Evolutionary conservation across 495 filamentous ascomycete genomes (phyloP).

Genomic region (Aspergillus wentii): DNA sequence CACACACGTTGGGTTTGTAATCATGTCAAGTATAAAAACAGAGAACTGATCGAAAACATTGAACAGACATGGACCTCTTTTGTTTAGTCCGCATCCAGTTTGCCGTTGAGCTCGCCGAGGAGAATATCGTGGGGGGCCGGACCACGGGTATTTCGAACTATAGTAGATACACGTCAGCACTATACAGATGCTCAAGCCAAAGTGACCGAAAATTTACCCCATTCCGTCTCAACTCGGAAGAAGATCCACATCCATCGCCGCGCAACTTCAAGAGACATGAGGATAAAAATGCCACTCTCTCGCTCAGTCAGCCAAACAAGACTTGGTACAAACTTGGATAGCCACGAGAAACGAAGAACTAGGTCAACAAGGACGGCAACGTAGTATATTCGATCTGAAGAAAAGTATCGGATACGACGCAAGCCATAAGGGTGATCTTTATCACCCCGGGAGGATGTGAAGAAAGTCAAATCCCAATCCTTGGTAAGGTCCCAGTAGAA

Average conservation of each 20-base stretch:
- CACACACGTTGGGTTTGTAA: conserved; percentile 12
- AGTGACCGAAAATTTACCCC: conserved; percentile 47
- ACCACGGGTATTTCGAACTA: conserved; percentile 53
- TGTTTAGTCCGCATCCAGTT: conserved; percentile 46
- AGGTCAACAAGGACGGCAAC: conserved; percentile 73
- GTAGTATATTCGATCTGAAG: conserved; percentile 71
- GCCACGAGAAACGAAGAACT: conserved; percentile 82
- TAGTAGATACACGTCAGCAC: conserved; percentile 19
- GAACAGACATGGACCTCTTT: not conserved
- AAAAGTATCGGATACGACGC: conserved; percentile 66
- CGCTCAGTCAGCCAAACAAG: conserved; percentile 77
- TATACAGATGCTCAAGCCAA: conserved; percentile 2
- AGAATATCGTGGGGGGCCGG: conserved; percentile 50
- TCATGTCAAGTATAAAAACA: conserved; percentile 15
- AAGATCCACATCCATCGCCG: conserved; percentile 97
- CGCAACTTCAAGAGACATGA: conserved; percentile 80
- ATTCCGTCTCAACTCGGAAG: conserved; percentile 90
- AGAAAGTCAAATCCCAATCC: conserved; percentile 94
- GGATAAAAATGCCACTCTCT: conserved; percentile 80
- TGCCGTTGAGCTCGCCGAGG: conserved; percentile 47
- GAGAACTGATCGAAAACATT: not conserved
- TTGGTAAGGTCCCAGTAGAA: conserved; percentile 98
- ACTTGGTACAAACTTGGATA: conserved; percentile 73
- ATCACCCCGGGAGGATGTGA: conserved; percentile 46
- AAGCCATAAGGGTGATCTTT: conserved; percentile 72